Percentiles rank a stretch among this genome's conserved stretches.
Evolutionary conservation across 306 rosid genomes (phyloP).

Genomic region (Begonia loranthoides): DNA sequence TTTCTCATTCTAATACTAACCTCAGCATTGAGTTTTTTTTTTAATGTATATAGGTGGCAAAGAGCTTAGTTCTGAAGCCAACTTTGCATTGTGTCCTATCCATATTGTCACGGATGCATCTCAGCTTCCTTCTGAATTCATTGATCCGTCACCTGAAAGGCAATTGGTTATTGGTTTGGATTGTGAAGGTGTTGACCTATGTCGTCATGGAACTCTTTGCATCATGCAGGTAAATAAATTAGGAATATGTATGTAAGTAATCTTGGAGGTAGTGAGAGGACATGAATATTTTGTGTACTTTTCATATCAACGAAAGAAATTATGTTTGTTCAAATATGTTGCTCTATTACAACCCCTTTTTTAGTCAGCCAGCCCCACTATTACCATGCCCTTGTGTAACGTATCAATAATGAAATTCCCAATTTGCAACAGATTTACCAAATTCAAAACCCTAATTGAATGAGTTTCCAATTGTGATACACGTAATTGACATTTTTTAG

Average conservation of each 20-base stretch:
- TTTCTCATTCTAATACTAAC: neutral
- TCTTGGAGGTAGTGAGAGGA: neutral
- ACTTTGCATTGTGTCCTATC: constrained; percentile 35
- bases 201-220: constrained; percentile 73
- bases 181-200: constrained; percentile 85
- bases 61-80: constrained; percentile 24
- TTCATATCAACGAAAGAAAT: neutral
- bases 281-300: neutral
- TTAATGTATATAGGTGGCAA: constrained; percentile 28
- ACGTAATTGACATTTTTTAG: too few species aligned
- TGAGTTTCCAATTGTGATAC: too few species aligned
- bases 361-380: constrained; percentile 3
- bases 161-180: constrained; percentile 64
- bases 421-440: too few species aligned
- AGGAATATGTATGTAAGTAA: neutral
- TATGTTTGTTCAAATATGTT: too few species aligned
- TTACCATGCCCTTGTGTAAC: too few species aligned
- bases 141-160: constrained; percentile 52
- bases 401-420: too few species aligned
- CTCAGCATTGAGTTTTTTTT: neutral
- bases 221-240: constrained; percentile 58
- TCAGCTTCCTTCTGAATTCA: constrained; percentile 70
- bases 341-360: too few species aligned
- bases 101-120: constrained; percentile 55
- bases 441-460: too few species aligned